Conservation (phyloP, 306 rosid species). For the Arachis stenosperma region DNA sequence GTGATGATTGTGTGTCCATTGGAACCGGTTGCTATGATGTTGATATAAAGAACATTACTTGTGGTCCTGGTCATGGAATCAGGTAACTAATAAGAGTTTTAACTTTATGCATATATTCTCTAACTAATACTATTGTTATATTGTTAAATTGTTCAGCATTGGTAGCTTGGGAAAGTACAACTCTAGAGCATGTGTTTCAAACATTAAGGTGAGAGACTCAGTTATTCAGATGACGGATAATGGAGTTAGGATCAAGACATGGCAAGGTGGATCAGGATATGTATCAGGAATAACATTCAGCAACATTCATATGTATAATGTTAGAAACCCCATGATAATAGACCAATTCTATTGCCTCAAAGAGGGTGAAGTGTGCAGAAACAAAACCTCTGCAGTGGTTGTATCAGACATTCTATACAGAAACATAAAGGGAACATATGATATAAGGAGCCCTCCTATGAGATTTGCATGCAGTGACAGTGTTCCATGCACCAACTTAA, state of each 20-base stretch:
- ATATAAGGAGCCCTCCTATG: constrained; percentile 78
- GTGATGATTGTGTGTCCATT: constrained; percentile 92
- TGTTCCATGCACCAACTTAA: constrained; percentile 82
- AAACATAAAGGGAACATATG: constrained; percentile 85
- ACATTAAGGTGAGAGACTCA: constrained; percentile 80
- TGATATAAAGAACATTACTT: constrained; percentile 79
- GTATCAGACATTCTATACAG: constrained; percentile 68
- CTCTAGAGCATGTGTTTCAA: constrained; percentile 75
- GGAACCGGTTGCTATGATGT: constrained; percentile 86
- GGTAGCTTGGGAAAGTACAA: constrained; percentile 89
- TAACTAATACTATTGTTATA: not conserved
- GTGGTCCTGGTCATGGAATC: constrained; percentile 96
- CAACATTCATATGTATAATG: constrained; percentile 78
- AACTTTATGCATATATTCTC: not conserved
- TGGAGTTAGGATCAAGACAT: constrained; percentile 93
- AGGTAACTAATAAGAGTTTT: constrained; percentile 51
- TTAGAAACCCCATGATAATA: constrained; percentile 83
- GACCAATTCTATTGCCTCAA: constrained; percentile 84
- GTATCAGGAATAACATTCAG: constrained; percentile 77
- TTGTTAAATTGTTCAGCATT: constrained; percentile 53
- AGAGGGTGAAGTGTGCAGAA: constrained; percentile 59
- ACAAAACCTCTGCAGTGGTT: constrained; percentile 76
- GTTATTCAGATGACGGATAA: constrained; percentile 63
- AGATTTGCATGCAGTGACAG: constrained; percentile 86
- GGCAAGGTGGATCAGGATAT: constrained; percentile 95